Conservation (phyloP, 2,329 filamentous ascomycete genomes). For the Davidsoniella neocaledoniae region DNA sequence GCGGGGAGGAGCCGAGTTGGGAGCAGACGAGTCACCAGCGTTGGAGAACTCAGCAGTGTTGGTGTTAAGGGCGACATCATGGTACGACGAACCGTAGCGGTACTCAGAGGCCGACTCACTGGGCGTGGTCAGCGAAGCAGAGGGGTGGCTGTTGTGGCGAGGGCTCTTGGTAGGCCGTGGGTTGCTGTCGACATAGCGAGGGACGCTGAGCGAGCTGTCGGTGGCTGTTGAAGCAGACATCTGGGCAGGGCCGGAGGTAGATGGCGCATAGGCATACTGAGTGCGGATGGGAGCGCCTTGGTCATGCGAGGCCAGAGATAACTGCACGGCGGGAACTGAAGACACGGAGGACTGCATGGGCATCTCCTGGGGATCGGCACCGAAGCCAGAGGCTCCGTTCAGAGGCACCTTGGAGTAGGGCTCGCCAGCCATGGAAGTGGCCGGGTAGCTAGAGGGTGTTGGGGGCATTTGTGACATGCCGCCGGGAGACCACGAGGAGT, state of each 20-base stretch:
- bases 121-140: slow-evolving; percentile 30
- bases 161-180: slow-evolving; percentile 40
- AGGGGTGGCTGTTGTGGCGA: slow-evolving; percentile 35
- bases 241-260: slow-evolving; percentile 32
- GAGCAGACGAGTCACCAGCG: slow-evolving; percentile 18
- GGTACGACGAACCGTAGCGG: slow-evolving; percentile 34
- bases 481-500: slow-evolving; percentile 37
- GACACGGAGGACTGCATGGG: slow-evolving; percentile 24
- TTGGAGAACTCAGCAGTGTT: slow-evolving; percentile 14
- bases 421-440: slow-evolving; percentile 32
- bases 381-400: slow-evolving; percentile 29
- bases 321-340: slow-evolving; percentile 28
- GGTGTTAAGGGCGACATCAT: slow-evolving; percentile 18
- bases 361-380: slow-evolving; percentile 36
- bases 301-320: slow-evolving; percentile 29
- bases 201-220: slow-evolving; percentile 33
- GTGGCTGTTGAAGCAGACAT: slow-evolving; percentile 27
- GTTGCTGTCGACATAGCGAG: slow-evolving; percentile 39
- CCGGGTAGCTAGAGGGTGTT: slow-evolving; percentile 31
- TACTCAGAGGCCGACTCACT: slow-evolving; percentile 37
- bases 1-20: slow-evolving; percentile 19
- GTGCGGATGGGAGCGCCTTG: slow-evolving; percentile 32
- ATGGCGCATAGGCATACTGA: slow-evolving; percentile 37
- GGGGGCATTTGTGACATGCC: slow-evolving; percentile 32
- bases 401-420: slow-evolving; percentile 37